phyloP scores from a whole-genome alignment of 2,329 filamentous ascomycete genomes.

The Hypocreales sp. region DNA sequence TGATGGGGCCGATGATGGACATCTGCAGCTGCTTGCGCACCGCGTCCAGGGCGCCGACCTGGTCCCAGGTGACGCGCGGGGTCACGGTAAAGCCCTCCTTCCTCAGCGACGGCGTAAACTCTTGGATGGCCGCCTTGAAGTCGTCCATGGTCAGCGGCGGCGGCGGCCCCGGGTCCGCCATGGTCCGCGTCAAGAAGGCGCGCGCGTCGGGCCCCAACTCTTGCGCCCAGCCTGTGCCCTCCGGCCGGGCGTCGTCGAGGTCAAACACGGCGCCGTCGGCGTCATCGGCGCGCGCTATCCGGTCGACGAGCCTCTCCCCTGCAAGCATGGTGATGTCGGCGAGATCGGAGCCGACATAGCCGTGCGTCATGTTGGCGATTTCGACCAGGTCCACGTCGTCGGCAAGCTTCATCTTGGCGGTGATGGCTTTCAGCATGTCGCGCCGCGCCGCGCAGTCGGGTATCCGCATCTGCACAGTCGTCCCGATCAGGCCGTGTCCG shows the following conservation, averaged over 20 bases:
- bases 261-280: constrained; percentile 5
- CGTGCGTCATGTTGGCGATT: constrained; percentile 73
- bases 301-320: constrained; percentile 19
- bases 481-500: constrained; percentile 62
- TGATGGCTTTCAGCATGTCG: constrained; percentile 62
- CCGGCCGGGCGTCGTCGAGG: constrained; percentile 2
- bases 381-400: constrained; percentile 57
- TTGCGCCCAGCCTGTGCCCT: constrained; percentile 1
- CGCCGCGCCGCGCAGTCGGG: constrained; percentile 66
- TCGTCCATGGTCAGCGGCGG: constrained; percentile 24
- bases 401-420: constrained; percentile 46
- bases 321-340: constrained; percentile 42
- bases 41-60: constrained; percentile 72
- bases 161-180: background rate
- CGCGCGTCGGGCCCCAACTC: constrained; percentile 1
- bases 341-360: constrained; percentile 85
- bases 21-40: constrained; percentile 69
- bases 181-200: background rate
- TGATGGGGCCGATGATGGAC: constrained; percentile 83
- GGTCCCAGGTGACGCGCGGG: constrained; percentile 81
- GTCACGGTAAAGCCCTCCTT: constrained; percentile 92
- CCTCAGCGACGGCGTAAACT: constrained; percentile 46
- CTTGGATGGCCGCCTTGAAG: constrained; percentile 60
- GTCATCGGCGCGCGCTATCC: constrained; percentile 14
- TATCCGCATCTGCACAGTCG: constrained; percentile 75